Evolutionary conservation across 2,329 filamentous ascomycete species (phyloP).

Genomic region (Diaporthe sp.): DNA sequence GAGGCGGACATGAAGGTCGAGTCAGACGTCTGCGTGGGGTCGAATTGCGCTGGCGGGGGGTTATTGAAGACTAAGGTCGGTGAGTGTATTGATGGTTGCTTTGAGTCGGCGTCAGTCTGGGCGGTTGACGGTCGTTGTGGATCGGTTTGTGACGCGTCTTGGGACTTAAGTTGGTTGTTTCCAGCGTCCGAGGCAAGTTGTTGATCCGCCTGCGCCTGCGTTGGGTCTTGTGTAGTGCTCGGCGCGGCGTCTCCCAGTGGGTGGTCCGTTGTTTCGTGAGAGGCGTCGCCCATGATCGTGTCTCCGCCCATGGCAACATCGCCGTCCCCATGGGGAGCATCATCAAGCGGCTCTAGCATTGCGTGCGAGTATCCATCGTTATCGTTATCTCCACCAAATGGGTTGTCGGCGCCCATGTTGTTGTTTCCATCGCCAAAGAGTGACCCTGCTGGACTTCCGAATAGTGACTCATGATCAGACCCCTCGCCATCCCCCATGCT

Average conservation of each 20-base stretch:
- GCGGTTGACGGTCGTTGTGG: conserved; percentile 29
- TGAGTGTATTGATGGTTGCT: conserved; percentile 42
- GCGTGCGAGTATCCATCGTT: conserved; percentile 71
- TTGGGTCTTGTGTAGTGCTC: conserved; percentile 31
- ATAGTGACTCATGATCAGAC: conserved; percentile 83
- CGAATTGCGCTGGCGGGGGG: conserved; percentile 57
- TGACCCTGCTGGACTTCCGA: conserved; percentile 84
- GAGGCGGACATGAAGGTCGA: conserved; percentile 90
- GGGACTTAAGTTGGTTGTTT: conserved; percentile 21
- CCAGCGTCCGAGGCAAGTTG: conserved; percentile 2
- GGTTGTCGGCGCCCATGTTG: conserved; percentile 53
- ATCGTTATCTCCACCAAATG: conserved; percentile 86
- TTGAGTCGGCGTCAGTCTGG: conserved; percentile 36
- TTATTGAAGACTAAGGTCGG: conserved; percentile 53
- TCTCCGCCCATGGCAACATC: conserved; percentile 52
- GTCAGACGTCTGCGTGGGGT: conserved; percentile 73
- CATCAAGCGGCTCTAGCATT: conserved; percentile 65
- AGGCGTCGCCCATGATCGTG: conserved; percentile 49
- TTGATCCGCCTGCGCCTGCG: not conserved
- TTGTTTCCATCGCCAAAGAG: conserved; percentile 83
- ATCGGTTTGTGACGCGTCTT: conserved; percentile 36
- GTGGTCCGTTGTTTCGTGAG: not conserved
- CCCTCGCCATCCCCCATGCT: conserved; percentile 69
- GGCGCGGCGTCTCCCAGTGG: conserved; percentile 34
- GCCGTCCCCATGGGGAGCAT: conserved; percentile 54